Conservation (phyloP, 768 basidiomycete genomes). For the Pleurotus platypus region DNA sequence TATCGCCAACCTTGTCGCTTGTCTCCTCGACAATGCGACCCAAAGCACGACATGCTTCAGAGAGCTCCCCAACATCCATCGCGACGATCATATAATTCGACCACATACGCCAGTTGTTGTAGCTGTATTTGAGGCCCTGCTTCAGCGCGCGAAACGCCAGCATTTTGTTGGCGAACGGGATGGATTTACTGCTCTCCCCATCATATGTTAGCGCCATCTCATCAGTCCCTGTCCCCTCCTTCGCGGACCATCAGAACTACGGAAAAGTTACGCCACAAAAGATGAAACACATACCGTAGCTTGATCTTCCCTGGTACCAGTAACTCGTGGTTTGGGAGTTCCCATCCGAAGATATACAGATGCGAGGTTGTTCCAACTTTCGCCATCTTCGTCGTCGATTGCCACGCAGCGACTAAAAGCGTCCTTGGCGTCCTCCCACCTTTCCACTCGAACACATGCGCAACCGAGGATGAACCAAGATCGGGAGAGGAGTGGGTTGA, state of each 20-base stretch:
- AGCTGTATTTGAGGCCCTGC: conserved; percentile 79
- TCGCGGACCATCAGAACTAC: background rate
- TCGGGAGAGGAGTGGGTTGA: conserved; percentile 84
- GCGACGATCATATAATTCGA: conserved; percentile 93
- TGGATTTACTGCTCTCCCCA: conserved; percentile 25
- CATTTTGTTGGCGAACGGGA: conserved; percentile 72
- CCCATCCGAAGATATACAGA: conserved; percentile 89
- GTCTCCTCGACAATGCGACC: conserved; percentile 78
- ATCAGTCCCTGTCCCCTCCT: background rate
- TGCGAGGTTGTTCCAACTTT: conserved; percentile 98
- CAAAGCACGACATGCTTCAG: conserved; percentile 83
- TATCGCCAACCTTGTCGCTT: conserved; percentile 43
- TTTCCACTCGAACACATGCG: conserved; percentile 74
- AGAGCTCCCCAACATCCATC: conserved; percentile 89
- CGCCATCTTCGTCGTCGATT: conserved; percentile 94
- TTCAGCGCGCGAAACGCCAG: conserved; percentile 92
- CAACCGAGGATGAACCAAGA: conserved; percentile 99
- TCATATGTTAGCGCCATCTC: conserved; percentile 8
- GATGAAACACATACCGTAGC: conserved; percentile 15
- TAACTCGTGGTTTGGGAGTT: conserved; percentile 18
- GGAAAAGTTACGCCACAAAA: background rate
- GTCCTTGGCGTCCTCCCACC: conserved; percentile 80
- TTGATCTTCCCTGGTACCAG: conserved; percentile 19
- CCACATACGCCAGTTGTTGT: conserved; percentile 99
- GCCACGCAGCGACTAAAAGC: conserved; percentile 84